Base-by-base conservation (phyloP, 768 basidiomycete species). In the Russula sp. region DNA sequence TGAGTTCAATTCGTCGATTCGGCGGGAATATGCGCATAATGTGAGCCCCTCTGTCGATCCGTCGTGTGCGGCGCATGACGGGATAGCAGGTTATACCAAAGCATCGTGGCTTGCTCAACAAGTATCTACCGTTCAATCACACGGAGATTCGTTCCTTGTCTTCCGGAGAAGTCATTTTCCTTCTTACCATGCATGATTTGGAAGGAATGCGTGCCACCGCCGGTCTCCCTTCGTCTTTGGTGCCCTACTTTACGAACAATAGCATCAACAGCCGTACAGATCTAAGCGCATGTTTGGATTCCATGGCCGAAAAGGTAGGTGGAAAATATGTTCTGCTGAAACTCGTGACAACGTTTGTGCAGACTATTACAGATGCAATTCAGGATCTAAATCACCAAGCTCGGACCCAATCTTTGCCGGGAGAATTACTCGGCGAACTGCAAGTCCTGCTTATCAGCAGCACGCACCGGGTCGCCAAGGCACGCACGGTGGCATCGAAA, bases 1-100 rank as follows among this genome's bases (percentile, higher is more conserved):
- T 26, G 94, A 96, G 74, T 97, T 95, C 72, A 95, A 93, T 72
- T 88, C 93, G 5, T 88, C 94, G 32, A 83, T 98, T 57, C 81
- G 94, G 20, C 88, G 89, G 69, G 93, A 95, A 70, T 95, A 89
- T 69, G 86, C 86, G 0, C 81, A 86, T 66, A 87, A 83, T 40
- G 92, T 92, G 70, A 69, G 84, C 68, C 24, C 28, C 11, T 48
- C 57, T n/a, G 16, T 42, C 14, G 9, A 16, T 46, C 18, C 9
- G 26, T 59, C 9, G 9, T 40, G 30, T 55, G 20, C 46, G 34
- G 34, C 7, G 6, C 38, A 32, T 66, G 13, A 64, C 26, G 14
- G 13, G 63, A 50, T 32, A 58, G 5, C 69, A 95, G 93, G 84
- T 90, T 26, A 81, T 91, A 53, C 71, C 79, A 16, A 86, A 83